Evolutionary conservation across 179 eudicot species (phyloP).

Genomic region (Corrigiola litoralis): DNA sequence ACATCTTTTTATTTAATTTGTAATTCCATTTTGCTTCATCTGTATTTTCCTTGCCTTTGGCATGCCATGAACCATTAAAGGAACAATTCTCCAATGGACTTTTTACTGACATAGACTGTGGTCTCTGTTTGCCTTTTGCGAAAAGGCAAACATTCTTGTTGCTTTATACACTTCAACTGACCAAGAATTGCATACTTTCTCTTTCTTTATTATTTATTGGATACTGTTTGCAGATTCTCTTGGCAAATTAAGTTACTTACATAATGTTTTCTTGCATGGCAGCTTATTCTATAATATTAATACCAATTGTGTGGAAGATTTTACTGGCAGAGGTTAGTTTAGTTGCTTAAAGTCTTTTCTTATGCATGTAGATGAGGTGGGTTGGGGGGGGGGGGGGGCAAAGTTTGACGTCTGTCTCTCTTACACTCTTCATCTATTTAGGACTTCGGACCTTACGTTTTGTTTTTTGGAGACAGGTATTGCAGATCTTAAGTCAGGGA

Average conservation of each 20-base stretch:
- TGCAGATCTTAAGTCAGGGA: slow-evolving; percentile 68
- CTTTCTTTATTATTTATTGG: neutral
- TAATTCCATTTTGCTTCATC: neutral
- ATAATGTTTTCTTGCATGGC: slow-evolving; percentile 22
- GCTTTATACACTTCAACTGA: neutral
- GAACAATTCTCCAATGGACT: neutral
- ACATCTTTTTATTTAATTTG: neutral
- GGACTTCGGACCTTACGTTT: neutral
- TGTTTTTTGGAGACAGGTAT: slow-evolving; percentile 47
- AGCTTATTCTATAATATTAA: slow-evolving; percentile 96
- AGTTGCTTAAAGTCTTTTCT: neutral
- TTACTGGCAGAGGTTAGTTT: slow-evolving; percentile 77
- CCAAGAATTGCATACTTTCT: neutral
- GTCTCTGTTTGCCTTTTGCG: neutral
- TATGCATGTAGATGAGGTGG: neutral
- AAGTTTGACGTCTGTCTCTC: neutral
- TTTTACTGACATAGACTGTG: neutral
- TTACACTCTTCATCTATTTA: neutral
- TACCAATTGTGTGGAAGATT: slow-evolving; percentile 75
- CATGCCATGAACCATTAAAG: neutral
- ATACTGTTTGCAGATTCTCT: neutral
- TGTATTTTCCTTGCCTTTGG: neutral
- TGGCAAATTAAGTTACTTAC: neutral
- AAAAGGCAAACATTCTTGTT: neutral
- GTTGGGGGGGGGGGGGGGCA: neutral